Evolutionary conservation across 2,329 filamentous ascomycete species (phyloP).

Genomic region (Colletotrichum neosansevieriae): DNA sequence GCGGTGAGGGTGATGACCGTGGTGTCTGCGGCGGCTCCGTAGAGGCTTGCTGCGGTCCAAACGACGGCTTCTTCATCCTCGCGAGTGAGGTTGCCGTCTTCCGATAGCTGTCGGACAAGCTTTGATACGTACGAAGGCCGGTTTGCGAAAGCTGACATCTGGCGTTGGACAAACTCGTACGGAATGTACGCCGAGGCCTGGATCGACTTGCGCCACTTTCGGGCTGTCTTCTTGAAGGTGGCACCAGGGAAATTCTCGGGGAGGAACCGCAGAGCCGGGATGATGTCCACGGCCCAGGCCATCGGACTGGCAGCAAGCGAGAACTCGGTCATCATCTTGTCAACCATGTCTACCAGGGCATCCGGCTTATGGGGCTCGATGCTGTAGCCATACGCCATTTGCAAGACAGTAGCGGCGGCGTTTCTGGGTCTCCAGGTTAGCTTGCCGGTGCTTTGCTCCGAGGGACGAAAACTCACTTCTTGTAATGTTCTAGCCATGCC

Average conservation of each 20-base stretch:
- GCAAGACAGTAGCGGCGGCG: conserved; percentile 25
- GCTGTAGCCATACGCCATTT: conserved; percentile 42
- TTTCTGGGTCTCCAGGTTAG: conserved; percentile 9
- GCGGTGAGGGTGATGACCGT: conserved; percentile 43
- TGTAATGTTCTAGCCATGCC: conserved; percentile 30
- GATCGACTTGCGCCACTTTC: conserved; percentile 43
- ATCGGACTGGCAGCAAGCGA: conserved; percentile 46
- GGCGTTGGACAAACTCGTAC: conserved; percentile 47
- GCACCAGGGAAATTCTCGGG: conserved; percentile 48
- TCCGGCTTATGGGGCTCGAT: conserved; percentile 48
- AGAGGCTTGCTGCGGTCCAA: conserved; percentile 45
- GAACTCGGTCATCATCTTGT: conserved; percentile 47
- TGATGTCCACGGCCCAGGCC: conserved; percentile 50
- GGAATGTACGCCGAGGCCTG: conserved; percentile 43
- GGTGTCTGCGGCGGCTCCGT: conserved; percentile 48
- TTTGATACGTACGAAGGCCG: conserved; percentile 46
- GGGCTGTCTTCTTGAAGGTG: conserved; percentile 47
- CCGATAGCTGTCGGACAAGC: conserved; percentile 41
- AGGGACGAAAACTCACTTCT: conserved; percentile 31
- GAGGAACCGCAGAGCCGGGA: conserved; percentile 48
- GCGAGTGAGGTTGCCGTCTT: conserved; percentile 18
- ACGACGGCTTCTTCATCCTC: conserved; percentile 45
- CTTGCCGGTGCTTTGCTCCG: background rate
- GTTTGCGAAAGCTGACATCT: conserved; percentile 43
- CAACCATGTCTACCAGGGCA: conserved; percentile 47